Conservation (phyloP, 805 yeast species). For the Saccharomycopsis fibuligera region DNA sequence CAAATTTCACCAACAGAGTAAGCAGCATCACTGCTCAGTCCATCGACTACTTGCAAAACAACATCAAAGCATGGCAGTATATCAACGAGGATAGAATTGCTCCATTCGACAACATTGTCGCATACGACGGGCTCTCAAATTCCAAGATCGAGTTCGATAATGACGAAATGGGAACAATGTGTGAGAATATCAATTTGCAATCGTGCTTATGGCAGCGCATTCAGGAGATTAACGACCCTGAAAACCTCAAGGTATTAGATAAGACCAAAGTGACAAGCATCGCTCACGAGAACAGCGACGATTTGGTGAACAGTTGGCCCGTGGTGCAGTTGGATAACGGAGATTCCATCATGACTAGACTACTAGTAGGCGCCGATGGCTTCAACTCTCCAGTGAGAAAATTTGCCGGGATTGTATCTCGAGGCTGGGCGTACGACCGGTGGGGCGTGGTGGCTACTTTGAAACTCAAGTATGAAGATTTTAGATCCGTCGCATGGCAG, state of each 20-base stretch:
- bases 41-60: constrained; percentile 49
- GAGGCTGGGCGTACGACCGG: constrained; percentile 88
- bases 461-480: constrained; percentile 66
- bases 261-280: constrained; percentile 63
- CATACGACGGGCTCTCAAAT: constrained; percentile 76
- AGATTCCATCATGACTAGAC: constrained; percentile 52
- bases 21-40: constrained; percentile 83
- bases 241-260: constrained; percentile 41
- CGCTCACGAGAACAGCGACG: constrained; percentile 21
- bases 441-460: constrained; percentile 93
- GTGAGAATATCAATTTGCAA: constrained; percentile 82
- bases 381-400: constrained; percentile 86
- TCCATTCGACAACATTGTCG: constrained; percentile 73
- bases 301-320: constrained; percentile 61
- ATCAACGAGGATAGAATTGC: constrained; percentile 66
- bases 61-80: constrained; percentile 73
- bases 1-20: constrained; percentile 66
- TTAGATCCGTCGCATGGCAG: constrained; percentile 81
- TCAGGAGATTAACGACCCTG: constrained; percentile 34
- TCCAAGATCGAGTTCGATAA: constrained; percentile 69
- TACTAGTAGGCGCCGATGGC: constrained; percentile 95
- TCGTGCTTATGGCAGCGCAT: constrained; percentile 56
- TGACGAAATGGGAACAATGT: constrained; percentile 71
- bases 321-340: constrained; percentile 63
- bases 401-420: constrained; percentile 71